Evolutionary conservation across 129 eudicot genomes (phyloP), one percentile per base, ranked within the genome.

Genomic region (Artemisia annua): DNA sequence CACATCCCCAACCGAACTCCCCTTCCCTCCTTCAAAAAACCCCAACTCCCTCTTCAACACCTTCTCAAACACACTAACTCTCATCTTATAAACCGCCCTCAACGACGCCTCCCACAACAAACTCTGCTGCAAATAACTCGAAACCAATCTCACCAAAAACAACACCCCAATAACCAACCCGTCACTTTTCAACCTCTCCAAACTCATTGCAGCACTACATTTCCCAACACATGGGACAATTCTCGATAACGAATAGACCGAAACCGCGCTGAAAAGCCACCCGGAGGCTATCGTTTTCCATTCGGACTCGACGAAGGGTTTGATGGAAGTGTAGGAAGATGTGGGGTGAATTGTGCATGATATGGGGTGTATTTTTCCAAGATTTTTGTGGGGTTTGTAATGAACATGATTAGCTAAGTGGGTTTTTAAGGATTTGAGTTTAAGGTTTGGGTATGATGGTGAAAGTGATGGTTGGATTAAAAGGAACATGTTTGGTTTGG

Each of bases 101-200:
- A 94, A 52, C 63, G 97, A 87, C 15, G 97, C 98, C 24, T 90
- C 98, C 98, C 92, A 90, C n/a, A 90, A 63, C 66, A 88, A 79
- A 60, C 88, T 82, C 69, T 90, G 91, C 79, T 94, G 98, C 52
- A 86, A 56, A 73, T 88, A 90, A 83, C 54, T 82, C 4, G 88
- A 86, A 30, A 83, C 63, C 39, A 80, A 49, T 2, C 89, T 77
- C 75, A 81, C 80, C 79, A 85, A 44, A 69, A 87, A 82, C 72
- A 87, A 64, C 22, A 10, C 79, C 32, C 89, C 98, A 69, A 92
- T 72, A 57, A 73, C 73, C 85, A 82, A 54, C 15, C 82, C 82
- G 79, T 89, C 89, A 2, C 75, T 46, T 56, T 73, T 82, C 59
- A 87, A 39, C 28, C 64, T 50, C 17, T 52, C 56, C 1, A 80